Conservation (phyloP, 1,284 basidiomycete species). For the Pisolithus thermaeus region DNA sequence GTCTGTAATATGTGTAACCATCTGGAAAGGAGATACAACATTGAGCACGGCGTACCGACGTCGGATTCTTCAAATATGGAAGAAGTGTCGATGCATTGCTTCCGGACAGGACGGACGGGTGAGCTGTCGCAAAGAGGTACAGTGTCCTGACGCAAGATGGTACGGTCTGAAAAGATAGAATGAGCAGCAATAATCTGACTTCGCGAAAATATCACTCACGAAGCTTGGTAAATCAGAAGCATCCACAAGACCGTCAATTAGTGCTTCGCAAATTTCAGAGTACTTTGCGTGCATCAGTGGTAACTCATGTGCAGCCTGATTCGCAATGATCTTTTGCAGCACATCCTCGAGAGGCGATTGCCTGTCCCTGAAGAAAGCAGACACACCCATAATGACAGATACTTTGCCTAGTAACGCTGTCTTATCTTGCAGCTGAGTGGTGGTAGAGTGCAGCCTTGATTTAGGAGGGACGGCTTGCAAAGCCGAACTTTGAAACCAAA, state of each 20-base stretch:
- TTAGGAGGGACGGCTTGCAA: conserved; percentile 31
- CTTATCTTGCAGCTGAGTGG: conserved; percentile 40
- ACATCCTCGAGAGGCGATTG: conserved; percentile 83
- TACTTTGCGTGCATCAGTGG: conserved; percentile 56
- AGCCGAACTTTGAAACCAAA: conserved; percentile 67
- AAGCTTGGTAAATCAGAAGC: conserved; percentile 73
- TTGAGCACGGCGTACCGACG: conserved; percentile 44
- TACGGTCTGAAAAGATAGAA: conserved; percentile 50
- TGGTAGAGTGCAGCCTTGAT: conserved; percentile 25
- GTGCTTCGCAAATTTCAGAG: conserved; percentile 70
- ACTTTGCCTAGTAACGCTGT: conserved; percentile 54
- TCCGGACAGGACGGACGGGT: conserved; percentile 77
- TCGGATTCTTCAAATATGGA: conserved; percentile 81
- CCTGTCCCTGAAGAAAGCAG: conserved; percentile 75
- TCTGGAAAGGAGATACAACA: conserved; percentile 1
- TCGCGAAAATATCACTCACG: conserved; percentile 39
- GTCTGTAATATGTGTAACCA: conserved; percentile 37
- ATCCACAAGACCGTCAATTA: conserved; percentile 87
- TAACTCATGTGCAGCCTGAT: conserved; percentile 32
- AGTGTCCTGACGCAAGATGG: conserved; percentile 81
- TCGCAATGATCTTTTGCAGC: conserved; percentile 70
- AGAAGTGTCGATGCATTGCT: conserved; percentile 76
- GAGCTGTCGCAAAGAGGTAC: conserved; percentile 73
- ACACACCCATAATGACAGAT: conserved; percentile 79
- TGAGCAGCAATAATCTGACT: background rate